Evolutionary conservation across 31 red algal species (phyloP), one percentile per base, ranked within the genome.

Genomic region (Endocladia muricata): DNA sequence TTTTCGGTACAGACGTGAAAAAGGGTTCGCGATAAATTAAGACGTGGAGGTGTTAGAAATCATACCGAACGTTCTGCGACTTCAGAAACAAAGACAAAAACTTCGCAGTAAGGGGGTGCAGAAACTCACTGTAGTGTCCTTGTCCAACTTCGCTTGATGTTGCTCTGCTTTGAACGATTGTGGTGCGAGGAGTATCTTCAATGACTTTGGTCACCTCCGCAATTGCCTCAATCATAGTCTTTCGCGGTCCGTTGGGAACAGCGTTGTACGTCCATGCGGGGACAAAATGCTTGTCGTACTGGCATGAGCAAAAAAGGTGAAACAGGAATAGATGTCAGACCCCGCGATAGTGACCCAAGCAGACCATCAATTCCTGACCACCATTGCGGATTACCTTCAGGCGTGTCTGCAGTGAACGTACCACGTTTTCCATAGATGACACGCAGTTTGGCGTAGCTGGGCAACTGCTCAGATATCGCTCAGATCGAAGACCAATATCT

Each of bases 371-470:
- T n/a, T n/a, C n/a, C n/a, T n/a, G n/a, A n/a, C n/a, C n/a, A n/a
- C n/a, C n/a, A n/a, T n/a, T n/a, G n/a, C n/a, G n/a, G n/a, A n/a
- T n/a, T n/a, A n/a, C n/a, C n/a, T 35, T n/a, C n/a, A 1, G 32
- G 42, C 55, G 5, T 30, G 31, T 41, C 5, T 3, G 67, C 31
- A 26, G 5, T 51, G 1, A 4, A 85, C 82, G 31, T 76, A 85
- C 82, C 26, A 76, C 76, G 69, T 88, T 49, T 11, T 44, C 71
- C 49, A 67, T 68, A 2, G 91, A 82, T 38, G 81, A 86, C 36
- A 94, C 74, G 48, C 91, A 94, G 64, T 94, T 94, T n/a, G 78
- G 70, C 19, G 91, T 61, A 1, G 83, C 8, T 7, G 91, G 91
- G 55, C 91, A 94, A 3, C 62, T 48, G n/a, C 73, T 44, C 7